These are phyloP conservation scores for Cenchrus fungigraminus DNA, from an alignment of 176 grass and related monocot species.

Conservation along the genomic window DNA sequence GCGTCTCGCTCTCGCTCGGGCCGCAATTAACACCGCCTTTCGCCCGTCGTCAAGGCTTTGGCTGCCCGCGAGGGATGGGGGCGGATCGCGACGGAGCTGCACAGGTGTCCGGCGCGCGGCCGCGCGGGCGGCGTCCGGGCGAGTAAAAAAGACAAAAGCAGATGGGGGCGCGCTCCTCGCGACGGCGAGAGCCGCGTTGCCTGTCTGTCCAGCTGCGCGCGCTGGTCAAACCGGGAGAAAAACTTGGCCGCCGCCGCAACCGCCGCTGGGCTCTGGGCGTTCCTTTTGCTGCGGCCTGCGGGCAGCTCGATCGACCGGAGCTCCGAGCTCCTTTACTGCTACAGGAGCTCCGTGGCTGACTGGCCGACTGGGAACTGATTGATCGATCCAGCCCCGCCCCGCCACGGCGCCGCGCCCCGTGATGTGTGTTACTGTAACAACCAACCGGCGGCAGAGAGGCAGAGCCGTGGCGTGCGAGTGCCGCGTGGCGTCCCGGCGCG, in stretches of 20 bases:
- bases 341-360: not conserved
- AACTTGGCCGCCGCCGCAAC: not conserved
- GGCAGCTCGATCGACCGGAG: not conserved
- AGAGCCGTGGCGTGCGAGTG: not conserved
- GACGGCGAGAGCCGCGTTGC: not conserved
- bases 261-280: no score
- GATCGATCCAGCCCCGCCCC: not conserved
- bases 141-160: not conserved
- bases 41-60: not conserved
- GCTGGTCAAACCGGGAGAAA: slow-evolving; percentile 28
- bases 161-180: not conserved
- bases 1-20: not conserved
- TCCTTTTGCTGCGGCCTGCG: no score
- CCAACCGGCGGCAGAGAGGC: not conserved
- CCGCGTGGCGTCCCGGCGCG: not conserved
- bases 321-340: not conserved
- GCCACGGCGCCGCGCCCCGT: not conserved
- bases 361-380: not conserved
- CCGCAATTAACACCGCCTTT: slow-evolving; percentile 13
- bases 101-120: slow-evolving; percentile 33
- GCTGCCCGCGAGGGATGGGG: not conserved
- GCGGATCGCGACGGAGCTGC: not conserved
- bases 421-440: not conserved
- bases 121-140: not conserved
- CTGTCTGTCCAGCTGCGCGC: not conserved